Percentiles rank a stretch among this genome's conserved stretches.
Conservation (phyloP, 768 basidiomycete species). For the Tubosaeta brunneosetosa region DNA sequence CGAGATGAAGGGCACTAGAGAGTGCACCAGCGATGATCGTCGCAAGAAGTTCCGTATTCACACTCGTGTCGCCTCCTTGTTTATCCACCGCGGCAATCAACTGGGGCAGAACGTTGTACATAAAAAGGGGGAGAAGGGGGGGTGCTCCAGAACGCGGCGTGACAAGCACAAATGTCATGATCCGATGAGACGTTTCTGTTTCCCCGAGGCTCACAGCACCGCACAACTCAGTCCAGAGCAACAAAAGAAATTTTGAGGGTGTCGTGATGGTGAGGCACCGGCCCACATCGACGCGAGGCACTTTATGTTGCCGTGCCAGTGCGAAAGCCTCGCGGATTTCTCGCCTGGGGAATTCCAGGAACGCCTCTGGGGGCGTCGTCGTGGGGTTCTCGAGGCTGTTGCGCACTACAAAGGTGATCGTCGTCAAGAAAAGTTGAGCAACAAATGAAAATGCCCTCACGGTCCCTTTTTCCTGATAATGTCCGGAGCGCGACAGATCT, state of each 20-base stretch:
- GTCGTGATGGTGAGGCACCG: conserved; percentile 56
- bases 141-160: conserved; percentile 53
- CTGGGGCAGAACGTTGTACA: conserved; percentile 62
- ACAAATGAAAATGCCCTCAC: conserved; percentile 25
- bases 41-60: conserved; percentile 61
- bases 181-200: conserved; percentile 56
- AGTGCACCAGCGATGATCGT: conserved; percentile 60
- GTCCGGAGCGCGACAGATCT: conserved; percentile 37
- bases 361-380: conserved; percentile 30
- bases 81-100: conserved; percentile 53
- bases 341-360: conserved; percentile 51
- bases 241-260: conserved; percentile 57
- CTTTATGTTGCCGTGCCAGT: conserved; percentile 57
- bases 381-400: conserved; percentile 19
- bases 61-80: conserved; percentile 46
- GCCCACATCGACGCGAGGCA: conserved; percentile 60
- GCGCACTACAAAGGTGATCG: conserved; percentile 8
- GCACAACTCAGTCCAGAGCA: conserved; percentile 66
- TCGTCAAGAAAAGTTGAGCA: background rate
- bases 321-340: conserved; percentile 54
- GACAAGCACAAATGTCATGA: conserved; percentile 65
- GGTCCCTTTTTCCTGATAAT: conserved; percentile 34
- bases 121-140: conserved; percentile 69
- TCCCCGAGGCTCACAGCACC: conserved; percentile 52
- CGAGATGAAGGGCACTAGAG: conserved; percentile 63